Evolutionary conservation across 2,329 filamentous ascomycete genomes (phyloP), one percentile per base, ranked within the genome.

Genomic region (Aspergillus caelatus): DNA sequence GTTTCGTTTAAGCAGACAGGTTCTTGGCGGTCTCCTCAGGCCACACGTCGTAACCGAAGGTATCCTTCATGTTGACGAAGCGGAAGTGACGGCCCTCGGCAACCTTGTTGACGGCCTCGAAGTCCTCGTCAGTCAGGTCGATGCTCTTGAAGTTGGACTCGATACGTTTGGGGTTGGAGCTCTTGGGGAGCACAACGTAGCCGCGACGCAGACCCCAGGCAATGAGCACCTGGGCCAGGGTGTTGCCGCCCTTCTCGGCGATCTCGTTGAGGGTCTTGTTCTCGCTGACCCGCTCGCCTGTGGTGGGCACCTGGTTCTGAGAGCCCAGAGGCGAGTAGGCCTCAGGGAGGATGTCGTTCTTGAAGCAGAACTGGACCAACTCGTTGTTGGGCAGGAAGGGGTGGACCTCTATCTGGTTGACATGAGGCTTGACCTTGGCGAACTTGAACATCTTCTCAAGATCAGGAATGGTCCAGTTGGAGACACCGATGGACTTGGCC

Each of bases 11-110:
- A 63, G 70, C 73, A 58, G 74, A 75, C 32, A 77, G 39, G 65
- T 77, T 69, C 64, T 72, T 68, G 53, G 74, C 73, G 36, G 72
- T 72, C 80, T 89, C 86, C 72, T 88, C 85, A 0, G 87, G 83
- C 88, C 87, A 89, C 57, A 92, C 85, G 70, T 92, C 83, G 74
- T 90, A 91, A 8, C 90, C 90, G 76, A 92, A 92, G 1, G 88
- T 91, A 68, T 91, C 89, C 83, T 91, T 92, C 90, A 92, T 92
- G 80, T 93, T 92, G 63, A 93, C 90, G 72, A 93, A 92, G 43
- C 90, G 86, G 30, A 85, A 86, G 76, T 91, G 87, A 58, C 89
- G 83, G 41, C 87, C 87, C 74, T 86, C 83, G 1, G 89, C 88
- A 9, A 92, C 89, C 65, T 82, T 73, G 77, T 90, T 85, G 60